Percentiles rank a stretch among this genome's conserved stretches.
Conservation (phyloP, 1,139 yeast species). For the Kazachstania sp. region DNA sequence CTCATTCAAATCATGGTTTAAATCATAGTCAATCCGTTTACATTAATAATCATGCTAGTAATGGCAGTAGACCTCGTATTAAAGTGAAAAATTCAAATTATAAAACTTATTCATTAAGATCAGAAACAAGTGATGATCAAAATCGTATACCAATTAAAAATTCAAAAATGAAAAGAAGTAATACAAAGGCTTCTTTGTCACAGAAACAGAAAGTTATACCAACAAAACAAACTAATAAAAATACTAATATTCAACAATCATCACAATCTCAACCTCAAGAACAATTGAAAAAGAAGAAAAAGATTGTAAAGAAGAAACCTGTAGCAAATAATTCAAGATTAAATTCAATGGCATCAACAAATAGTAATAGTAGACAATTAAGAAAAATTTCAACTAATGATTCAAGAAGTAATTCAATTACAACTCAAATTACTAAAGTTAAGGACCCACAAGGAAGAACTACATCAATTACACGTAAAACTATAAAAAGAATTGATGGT, state of each 20-base stretch:
- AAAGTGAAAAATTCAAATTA: background rate
- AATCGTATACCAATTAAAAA: background rate
- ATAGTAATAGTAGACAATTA: conserved; percentile 3
- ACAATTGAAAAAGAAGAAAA: background rate
- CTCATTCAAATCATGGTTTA: too few species aligned
- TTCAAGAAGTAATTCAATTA: conserved; percentile 26
- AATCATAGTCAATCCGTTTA: too few species aligned
- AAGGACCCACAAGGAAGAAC: conserved; percentile 29
- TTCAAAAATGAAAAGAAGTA: background rate
- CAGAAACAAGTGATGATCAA: conserved; percentile 6
- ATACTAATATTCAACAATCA: background rate
- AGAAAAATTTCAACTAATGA: conserved; percentile 1
- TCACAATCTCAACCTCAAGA: too few species aligned
- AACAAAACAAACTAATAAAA: background rate
- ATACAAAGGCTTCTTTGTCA: background rate
- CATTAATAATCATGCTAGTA: too few species aligned
- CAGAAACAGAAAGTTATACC: too few species aligned
- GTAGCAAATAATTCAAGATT: conserved; percentile 1
- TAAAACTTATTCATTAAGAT: conserved; percentile 12
- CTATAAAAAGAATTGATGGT: conserved; percentile 27
- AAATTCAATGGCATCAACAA: conserved; percentile 7
- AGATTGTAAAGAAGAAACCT: background rate
- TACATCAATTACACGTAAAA: conserved; percentile 26
- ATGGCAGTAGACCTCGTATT: background rate
- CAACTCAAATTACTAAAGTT: conserved; percentile 27